Percentiles rank a stretch among this genome's conserved stretches.
phyloP scores from a whole-genome alignment of 495 filamentous ascomycete genomes.

The Cercophora samala region DNA sequence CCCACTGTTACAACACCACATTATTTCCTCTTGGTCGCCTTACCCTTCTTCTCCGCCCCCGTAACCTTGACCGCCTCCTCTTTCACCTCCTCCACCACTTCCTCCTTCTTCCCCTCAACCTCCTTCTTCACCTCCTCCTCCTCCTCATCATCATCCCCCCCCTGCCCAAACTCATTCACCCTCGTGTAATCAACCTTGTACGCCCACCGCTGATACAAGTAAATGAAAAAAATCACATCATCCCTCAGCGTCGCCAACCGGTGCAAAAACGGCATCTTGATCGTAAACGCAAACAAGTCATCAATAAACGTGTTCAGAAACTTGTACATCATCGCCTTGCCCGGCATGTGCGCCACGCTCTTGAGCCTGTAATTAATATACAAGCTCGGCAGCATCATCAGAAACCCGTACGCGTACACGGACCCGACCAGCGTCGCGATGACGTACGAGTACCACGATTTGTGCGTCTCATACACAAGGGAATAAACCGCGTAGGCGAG shows the following conservation, averaged over 20 bases:
- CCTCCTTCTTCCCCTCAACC: conserved; percentile 17
- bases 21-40: conserved; percentile 46
- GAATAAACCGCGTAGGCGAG: conserved; percentile 87
- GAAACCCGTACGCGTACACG: conserved; percentile 96
- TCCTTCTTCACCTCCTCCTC: conserved; percentile 46
- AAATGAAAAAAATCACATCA: conserved; percentile 97
- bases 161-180: conserved; percentile 97
- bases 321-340: conserved; percentile 94
- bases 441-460: conserved; percentile 95
- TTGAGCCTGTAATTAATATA: conserved; percentile 99
- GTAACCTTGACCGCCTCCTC: conserved; percentile 36
- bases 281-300: conserved; percentile 89
- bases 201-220: conserved; percentile 90
- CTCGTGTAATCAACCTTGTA: conserved; percentile 91
- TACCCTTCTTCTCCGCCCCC: conserved; percentile 36
- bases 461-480: conserved; percentile 89
- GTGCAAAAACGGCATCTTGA: conserved; percentile 97
- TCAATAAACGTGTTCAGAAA: conserved; percentile 75
- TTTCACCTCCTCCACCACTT: conserved; percentile 18
- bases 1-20: not conserved
- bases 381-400: conserved; percentile 97
- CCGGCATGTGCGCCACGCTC: conserved; percentile 96
- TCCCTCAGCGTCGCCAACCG: conserved; percentile 91
- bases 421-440: conserved; percentile 87
- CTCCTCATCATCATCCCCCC: conserved; percentile 75